Conservation (phyloP, 768 basidiomycete species). For the Calocybe indica region DNA sequence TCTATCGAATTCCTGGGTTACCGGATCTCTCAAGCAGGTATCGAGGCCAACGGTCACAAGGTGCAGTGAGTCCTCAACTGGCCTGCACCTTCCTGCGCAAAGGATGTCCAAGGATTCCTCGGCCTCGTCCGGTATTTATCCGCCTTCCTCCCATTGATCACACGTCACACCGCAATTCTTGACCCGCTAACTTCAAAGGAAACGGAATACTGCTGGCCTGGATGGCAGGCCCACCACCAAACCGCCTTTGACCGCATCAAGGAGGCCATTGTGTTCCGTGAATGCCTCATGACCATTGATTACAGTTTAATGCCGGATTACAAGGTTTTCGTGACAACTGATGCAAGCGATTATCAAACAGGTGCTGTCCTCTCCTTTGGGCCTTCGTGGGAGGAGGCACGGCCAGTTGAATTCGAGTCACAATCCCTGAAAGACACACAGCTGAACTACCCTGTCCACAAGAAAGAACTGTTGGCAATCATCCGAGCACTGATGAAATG, state of each 20-base stretch:
- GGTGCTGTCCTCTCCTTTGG: no score
- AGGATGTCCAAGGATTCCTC: slow-evolving; percentile 17
- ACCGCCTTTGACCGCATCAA: slow-evolving; percentile 23
- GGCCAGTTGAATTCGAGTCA: slow-evolving; percentile 5
- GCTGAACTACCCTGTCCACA: no score
- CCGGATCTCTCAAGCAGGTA: slow-evolving; percentile 16
- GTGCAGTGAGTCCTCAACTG: slow-evolving; percentile 16
- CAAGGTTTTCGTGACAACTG: no score
- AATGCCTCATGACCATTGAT: slow-evolving; percentile 22
- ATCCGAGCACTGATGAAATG: slow-evolving; percentile 22
- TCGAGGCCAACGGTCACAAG: slow-evolving; percentile 17
- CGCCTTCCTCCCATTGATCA: slow-evolving; percentile 15
- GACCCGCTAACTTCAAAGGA: neutral
- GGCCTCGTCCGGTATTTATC: slow-evolving; percentile 16
- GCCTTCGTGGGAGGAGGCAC: slow-evolving; percentile 1
- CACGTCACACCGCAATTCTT: slow-evolving; percentile 1
- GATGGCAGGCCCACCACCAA: slow-evolving; percentile 16
- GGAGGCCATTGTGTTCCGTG: slow-evolving; percentile 14
- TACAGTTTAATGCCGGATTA: no score
- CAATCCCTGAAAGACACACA: slow-evolving; percentile 3
- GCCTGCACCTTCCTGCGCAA: slow-evolving; percentile 10
- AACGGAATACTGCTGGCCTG: slow-evolving; percentile 7
- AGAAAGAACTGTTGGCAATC: slow-evolving; percentile 29
- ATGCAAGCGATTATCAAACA: no score
- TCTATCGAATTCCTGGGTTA: slow-evolving; percentile 20